A percentile compares a stretch with the other conserved stretches of the same genome.
phyloP scores from a whole-genome alignment of 495 filamentous ascomycete genomes.

The Darksidea phi region DNA sequence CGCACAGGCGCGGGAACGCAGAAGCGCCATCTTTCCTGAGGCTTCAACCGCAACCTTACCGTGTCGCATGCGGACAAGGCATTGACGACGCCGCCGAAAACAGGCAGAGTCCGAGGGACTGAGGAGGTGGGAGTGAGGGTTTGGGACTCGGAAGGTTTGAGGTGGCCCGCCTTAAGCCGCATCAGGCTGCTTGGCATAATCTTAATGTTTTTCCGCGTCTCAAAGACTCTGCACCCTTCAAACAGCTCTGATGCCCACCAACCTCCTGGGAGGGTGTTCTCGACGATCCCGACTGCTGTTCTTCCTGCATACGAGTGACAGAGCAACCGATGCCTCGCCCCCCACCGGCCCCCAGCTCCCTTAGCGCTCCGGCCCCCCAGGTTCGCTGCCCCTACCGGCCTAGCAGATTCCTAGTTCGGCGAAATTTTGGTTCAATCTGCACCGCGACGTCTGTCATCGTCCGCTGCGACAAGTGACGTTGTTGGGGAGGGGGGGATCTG shows the following conservation, averaged over 20 bases:
- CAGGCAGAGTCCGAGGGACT: slow-evolving; percentile 27
- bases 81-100: slow-evolving; percentile 33
- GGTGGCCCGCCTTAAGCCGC: slow-evolving; percentile 4
- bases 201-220: slow-evolving; percentile 25
- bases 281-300: slow-evolving; percentile 16
- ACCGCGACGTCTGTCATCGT: slow-evolving; percentile 1
- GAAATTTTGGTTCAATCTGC: slow-evolving; percentile 1
- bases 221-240: slow-evolving; percentile 25
- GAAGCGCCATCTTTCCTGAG: slow-evolving; percentile 26
- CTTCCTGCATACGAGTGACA: not conserved
- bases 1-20: slow-evolving; percentile 25
- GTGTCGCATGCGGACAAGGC: slow-evolving; percentile 23
- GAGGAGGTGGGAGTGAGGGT: slow-evolving; percentile 22
- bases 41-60: slow-evolving; percentile 9
- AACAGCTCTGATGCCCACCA: slow-evolving; percentile 29
- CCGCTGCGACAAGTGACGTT: slow-evolving; percentile 15
- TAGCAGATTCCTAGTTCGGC: not conserved
- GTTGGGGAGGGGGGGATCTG: slow-evolving; percentile 2
- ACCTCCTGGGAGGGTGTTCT: slow-evolving; percentile 16
- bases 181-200: slow-evolving; percentile 25
- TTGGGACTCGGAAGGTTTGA: slow-evolving; percentile 25
- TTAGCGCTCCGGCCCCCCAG: slow-evolving; percentile 12
- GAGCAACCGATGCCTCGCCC: not conserved
- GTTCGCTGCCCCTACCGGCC: slow-evolving; percentile 2
- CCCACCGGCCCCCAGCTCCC: not conserved